Percentiles rank a stretch among this genome's conserved stretches.
Evolutionary conservation across 495 filamentous ascomycete species (phyloP).

Genomic region (Neurospora africana): DNA sequence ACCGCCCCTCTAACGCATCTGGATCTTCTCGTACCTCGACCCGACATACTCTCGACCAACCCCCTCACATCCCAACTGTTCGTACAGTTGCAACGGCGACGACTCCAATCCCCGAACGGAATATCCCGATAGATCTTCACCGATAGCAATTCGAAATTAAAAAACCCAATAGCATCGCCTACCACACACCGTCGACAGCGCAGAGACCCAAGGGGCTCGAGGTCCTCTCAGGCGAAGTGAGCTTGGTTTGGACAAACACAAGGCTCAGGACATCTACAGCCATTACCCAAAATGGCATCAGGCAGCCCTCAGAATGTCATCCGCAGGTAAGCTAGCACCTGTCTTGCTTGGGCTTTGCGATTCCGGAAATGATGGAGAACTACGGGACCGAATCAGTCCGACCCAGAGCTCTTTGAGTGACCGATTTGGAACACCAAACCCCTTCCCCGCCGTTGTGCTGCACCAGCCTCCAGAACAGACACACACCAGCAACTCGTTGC

Average conservation of each 20-base stretch:
- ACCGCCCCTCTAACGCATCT: background rate
- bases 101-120: background rate
- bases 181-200: background rate
- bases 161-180: background rate
- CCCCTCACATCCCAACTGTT: background rate
- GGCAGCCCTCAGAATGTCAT: constrained; percentile 17
- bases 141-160: background rate
- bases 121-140: background rate
- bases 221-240: background rate
- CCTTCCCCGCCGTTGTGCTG: constrained; percentile 1
- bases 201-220: background rate
- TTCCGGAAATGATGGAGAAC: background rate
- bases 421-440: background rate
- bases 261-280: constrained; percentile 16
- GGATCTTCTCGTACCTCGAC: background rate
- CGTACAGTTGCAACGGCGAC: background rate
- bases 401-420: background rate
- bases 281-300: constrained; percentile 10
- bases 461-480: background rate
- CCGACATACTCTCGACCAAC: background rate
- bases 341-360: background rate
- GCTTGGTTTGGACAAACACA: constrained; percentile 2
- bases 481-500: background rate
- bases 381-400: background rate
- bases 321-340: constrained; percentile 19